Base-by-base conservation (phyloP, 2,329 filamentous ascomycete species). In the Phialophora expanda region DNA sequence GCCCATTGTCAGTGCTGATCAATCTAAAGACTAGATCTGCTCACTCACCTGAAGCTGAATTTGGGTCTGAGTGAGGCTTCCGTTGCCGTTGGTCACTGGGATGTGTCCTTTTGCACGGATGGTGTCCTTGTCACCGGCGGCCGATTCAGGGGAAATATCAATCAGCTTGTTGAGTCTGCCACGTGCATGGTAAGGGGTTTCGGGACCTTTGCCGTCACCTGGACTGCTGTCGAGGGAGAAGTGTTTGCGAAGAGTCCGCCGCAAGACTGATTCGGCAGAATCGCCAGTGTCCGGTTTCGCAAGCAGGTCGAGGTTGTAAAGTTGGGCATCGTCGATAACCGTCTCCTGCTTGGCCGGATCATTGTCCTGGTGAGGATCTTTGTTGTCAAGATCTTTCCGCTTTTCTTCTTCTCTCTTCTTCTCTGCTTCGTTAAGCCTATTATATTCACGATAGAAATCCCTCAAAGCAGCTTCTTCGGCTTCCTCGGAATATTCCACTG, bases 181-280 rank as follows among this genome's bases (percentile, higher is more conserved):
- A 28, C 24, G 41, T 26, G 4, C 12, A 17, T 66, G 56, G 4
- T n/a, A 26, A 56, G 61, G 58, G 44, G 58, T 66, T 2, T 5
- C 32, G 14, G 51, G 48, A 12, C 20, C 8, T 34, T 61, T 62
- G 24, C 34, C 32, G 44, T 26, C 57, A 28, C 28, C 50, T 20
- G 26, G 24, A 46, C 26, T 20, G n/a, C 57, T 63, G 14, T 59
- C 61, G 28, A 67, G 59, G 4, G 60, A 61, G 55, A 70, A 68
- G 61, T 70, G 66, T 56, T 67, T 69, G 46, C 67, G 69, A 24
- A 69, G 60, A 50, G 67, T 68, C 22, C 57, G 56, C 14, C 64
- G 62, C 34, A 67, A 56, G 20, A 57, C 48, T 34, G 65, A 56
- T 12, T 38, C 63, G 24, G 55, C 61, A 22, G 66, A 66, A 17